phyloP scores from a whole-genome alignment of 192 early-diverging fungal species.

The Gigaspora rosea region DNA sequence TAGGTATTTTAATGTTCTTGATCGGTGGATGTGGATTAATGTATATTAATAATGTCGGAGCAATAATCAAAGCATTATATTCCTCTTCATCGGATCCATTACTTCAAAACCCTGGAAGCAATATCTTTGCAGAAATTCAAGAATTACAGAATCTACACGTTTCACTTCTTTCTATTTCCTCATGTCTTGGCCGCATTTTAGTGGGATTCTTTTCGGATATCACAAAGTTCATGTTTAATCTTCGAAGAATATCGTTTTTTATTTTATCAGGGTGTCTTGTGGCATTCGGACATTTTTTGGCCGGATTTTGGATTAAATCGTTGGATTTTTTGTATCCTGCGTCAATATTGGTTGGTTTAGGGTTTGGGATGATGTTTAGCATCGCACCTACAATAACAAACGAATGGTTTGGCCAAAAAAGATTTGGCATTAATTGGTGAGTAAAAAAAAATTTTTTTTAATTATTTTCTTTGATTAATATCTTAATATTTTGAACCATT shows the following conservation, averaged over 20 bases:
- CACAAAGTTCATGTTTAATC: slow-evolving; percentile 38
- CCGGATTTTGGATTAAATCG: slow-evolving; percentile 12
- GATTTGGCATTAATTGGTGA: slow-evolving; percentile 49
- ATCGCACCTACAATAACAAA: slow-evolving; percentile 43
- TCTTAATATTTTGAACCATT: no score
- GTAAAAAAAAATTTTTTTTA: background rate
- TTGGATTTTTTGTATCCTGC: slow-evolving; percentile 33
- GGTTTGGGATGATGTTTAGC: slow-evolving; percentile 46
- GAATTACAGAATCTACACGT: slow-evolving; percentile 48
- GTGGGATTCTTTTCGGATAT: slow-evolving; percentile 46
- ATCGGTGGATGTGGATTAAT: slow-evolving; percentile 44
- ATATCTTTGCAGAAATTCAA: slow-evolving; percentile 30
- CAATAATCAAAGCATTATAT: slow-evolving; percentile 40
- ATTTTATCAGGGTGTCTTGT: slow-evolving; percentile 41
- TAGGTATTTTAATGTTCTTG: slow-evolving; percentile 34
- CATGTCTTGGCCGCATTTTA: slow-evolving; percentile 45
- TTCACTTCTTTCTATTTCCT: slow-evolving; percentile 45
- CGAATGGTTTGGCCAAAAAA: slow-evolving; percentile 46
- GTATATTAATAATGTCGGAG: slow-evolving; percentile 49
- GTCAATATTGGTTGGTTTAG: slow-evolving; percentile 37
- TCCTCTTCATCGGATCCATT: background rate
- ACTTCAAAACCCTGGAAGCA: background rate
- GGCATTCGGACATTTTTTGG: slow-evolving; percentile 41
- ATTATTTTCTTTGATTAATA: no score
- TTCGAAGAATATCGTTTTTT: slow-evolving; percentile 39